These are phyloP conservation scores for Aspergillus fischeri DNA, from an alignment of 2,329 filamentous ascomycete genomes.

Conservation along the genomic window DNA sequence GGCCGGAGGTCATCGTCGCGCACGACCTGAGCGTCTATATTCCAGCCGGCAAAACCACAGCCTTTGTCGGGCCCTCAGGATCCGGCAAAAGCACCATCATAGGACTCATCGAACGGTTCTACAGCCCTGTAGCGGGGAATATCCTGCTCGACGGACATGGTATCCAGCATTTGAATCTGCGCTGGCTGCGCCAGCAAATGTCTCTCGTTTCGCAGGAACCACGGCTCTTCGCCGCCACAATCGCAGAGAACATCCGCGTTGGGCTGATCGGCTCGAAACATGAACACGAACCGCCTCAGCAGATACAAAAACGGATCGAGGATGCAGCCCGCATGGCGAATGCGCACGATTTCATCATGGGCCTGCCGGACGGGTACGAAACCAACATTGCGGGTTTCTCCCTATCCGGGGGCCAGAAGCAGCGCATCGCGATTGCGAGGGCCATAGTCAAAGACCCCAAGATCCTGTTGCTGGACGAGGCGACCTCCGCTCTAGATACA, in stretches of 20 bases:
- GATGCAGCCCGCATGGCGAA: conserved; percentile 38
- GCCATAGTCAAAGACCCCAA: conserved; percentile 83
- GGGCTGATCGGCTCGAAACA: conserved; percentile 60
- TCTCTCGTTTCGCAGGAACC: conserved; percentile 83
- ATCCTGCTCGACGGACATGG: conserved; percentile 67
- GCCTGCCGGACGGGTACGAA: conserved; percentile 11
- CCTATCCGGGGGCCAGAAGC: background rate
- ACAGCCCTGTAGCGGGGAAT: conserved; percentile 51
- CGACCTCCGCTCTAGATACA: conserved; percentile 83
- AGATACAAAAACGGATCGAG: conserved; percentile 20
- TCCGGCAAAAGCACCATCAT: conserved; percentile 38
- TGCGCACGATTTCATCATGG: conserved; percentile 74
- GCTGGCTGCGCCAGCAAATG: conserved; percentile 57
- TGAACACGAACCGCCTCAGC: conserved; percentile 58
- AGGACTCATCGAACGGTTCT: conserved; percentile 54
- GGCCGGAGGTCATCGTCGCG: conserved; percentile 42
- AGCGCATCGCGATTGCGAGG: conserved; percentile 61
- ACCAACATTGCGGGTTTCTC: background rate
- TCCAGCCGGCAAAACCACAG: conserved; percentile 49
- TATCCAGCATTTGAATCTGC: conserved; percentile 65
- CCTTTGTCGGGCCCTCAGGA: conserved; percentile 56
- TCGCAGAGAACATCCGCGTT: conserved; percentile 70
- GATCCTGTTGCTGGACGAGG: conserved; percentile 84
- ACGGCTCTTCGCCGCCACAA: conserved; percentile 74
- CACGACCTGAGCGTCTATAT: conserved; percentile 42